phyloP scores from a whole-genome alignment of 2,329 filamentous ascomycete species.

The Trichoderma aggressivum region DNA sequence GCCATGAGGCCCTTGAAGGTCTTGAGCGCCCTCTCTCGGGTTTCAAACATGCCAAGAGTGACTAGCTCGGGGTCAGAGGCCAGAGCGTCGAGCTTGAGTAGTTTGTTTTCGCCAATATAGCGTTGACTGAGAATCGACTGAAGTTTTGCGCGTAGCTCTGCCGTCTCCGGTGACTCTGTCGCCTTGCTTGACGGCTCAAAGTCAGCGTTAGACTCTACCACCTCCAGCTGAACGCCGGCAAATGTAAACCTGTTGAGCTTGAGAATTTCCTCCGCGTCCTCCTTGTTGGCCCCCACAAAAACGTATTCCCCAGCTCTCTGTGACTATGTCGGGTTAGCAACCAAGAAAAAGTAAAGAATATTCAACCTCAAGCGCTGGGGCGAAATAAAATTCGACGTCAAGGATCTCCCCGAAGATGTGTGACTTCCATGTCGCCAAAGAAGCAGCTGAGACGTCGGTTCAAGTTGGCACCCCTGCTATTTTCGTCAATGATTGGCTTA shows the following conservation, averaged over 20 bases:
- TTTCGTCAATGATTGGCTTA: conserved; percentile 53
- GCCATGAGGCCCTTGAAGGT: conserved; percentile 91
- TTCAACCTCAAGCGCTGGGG: conserved; percentile 19
- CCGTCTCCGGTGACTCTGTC: conserved; percentile 49
- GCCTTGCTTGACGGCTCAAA: conserved; percentile 34
- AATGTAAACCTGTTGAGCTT: conserved; percentile 68
- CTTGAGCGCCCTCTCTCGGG: conserved; percentile 69
- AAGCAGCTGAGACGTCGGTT: conserved; percentile 18
- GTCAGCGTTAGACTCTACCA: conserved; percentile 48
- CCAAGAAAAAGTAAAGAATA: conserved; percentile 44
- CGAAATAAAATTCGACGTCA: conserved; percentile 16
- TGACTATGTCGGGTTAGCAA: conserved; percentile 71
- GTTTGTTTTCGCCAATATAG: conserved; percentile 67
- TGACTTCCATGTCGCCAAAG: conserved; percentile 12
- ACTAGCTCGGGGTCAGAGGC: conserved; percentile 68
- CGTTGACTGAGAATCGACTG: conserved; percentile 68
- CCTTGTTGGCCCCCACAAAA: conserved; percentile 62
- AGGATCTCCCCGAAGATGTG: conserved; percentile 10
- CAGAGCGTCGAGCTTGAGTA: conserved; percentile 79
- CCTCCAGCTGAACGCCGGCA: conserved; percentile 60
- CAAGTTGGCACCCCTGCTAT: conserved; percentile 28
- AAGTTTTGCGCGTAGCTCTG: conserved; percentile 66
- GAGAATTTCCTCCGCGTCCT: conserved; percentile 61
- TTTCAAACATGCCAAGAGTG: conserved; percentile 72
- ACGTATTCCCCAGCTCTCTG: conserved; percentile 65